A percentile compares a stretch with the other conserved stretches of the same genome.
phyloP scores from a whole-genome alignment of 305 asterid genomes.

The Lippia alba region DNA sequence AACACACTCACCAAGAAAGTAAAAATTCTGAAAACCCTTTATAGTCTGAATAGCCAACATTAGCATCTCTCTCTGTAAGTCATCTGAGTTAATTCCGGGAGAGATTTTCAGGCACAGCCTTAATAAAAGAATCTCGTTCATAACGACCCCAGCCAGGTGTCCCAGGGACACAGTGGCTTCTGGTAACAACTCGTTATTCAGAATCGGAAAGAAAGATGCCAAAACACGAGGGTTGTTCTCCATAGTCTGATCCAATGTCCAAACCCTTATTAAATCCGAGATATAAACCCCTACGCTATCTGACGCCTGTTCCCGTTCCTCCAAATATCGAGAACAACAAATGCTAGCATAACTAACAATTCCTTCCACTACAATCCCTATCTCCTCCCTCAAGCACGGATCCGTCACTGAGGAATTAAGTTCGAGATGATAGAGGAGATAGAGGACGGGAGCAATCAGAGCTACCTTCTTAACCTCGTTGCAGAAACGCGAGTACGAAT shows the following conservation, averaged over 20 bases:
- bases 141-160: slow-evolving; percentile 46
- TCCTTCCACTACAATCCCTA: slow-evolving; percentile 30
- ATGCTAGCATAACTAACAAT: slow-evolving; percentile 33
- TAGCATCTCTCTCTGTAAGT: slow-evolving; percentile 30
- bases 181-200: slow-evolving; percentile 30
- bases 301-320: slow-evolving; percentile 24
- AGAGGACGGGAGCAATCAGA: slow-evolving; percentile 39
- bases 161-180: slow-evolving; percentile 30
- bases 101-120: slow-evolving; percentile 43
- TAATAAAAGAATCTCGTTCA: slow-evolving; percentile 10
- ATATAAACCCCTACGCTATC: slow-evolving; percentile 29
- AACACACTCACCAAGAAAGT: slow-evolving; percentile 45
- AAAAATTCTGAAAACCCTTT: slow-evolving; percentile 44
- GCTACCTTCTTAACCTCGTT: slow-evolving; percentile 35
- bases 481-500: slow-evolving; percentile 27
- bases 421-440: slow-evolving; percentile 35
- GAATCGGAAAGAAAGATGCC: slow-evolving; percentile 43
- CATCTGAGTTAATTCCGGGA: slow-evolving; percentile 28
- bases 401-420: slow-evolving; percentile 28
- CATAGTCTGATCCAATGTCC: slow-evolving; percentile 39
- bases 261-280: slow-evolving; percentile 35
- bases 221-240: slow-evolving; percentile 15
- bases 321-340: slow-evolving; percentile 34
- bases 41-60: slow-evolving; percentile 1
- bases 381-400: slow-evolving; percentile 36